Evolutionary conservation across 768 basidiomycete genomes (phyloP).

Genomic region (Panellus pusillus): DNA sequence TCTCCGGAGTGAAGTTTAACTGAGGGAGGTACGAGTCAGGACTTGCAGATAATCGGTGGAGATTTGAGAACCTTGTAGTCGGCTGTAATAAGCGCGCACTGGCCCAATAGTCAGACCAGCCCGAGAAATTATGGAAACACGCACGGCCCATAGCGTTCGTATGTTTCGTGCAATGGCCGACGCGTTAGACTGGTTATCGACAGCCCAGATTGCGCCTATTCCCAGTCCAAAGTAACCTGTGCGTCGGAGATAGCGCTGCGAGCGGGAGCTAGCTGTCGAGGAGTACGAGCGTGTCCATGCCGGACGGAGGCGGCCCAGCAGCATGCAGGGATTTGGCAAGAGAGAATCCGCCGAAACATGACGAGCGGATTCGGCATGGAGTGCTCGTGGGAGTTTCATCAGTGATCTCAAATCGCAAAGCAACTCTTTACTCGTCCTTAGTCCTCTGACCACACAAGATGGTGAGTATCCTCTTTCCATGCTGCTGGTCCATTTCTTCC

Average conservation of each 20-base stretch:
- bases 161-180: slow-evolving; percentile 55
- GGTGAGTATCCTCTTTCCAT: no score
- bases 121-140: slow-evolving; percentile 17
- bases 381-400: no score
- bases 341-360: no score
- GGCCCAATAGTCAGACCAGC: not conserved
- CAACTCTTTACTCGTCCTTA: no score
- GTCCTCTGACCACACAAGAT: no score
- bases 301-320: no score
- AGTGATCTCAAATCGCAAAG: no score
- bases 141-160: slow-evolving; percentile 52
- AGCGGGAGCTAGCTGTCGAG: not conserved
- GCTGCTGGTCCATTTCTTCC: not conserved
- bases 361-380: no score
- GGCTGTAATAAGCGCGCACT: slow-evolving; percentile 70
- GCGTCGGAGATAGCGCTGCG: slow-evolving; percentile 30
- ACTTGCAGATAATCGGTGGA: no score
- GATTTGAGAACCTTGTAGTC: slow-evolving; percentile 65
- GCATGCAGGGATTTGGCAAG: no score
- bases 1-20: slow-evolving; percentile 75
- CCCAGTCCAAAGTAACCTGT: slow-evolving; percentile 38
- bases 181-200: slow-evolving; percentile 59
- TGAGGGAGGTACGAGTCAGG: no score
- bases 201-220: slow-evolving; percentile 39
- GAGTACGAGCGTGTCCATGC: no score